Conservation (phyloP, 306 rosid species). For the Delonix regia region DNA sequence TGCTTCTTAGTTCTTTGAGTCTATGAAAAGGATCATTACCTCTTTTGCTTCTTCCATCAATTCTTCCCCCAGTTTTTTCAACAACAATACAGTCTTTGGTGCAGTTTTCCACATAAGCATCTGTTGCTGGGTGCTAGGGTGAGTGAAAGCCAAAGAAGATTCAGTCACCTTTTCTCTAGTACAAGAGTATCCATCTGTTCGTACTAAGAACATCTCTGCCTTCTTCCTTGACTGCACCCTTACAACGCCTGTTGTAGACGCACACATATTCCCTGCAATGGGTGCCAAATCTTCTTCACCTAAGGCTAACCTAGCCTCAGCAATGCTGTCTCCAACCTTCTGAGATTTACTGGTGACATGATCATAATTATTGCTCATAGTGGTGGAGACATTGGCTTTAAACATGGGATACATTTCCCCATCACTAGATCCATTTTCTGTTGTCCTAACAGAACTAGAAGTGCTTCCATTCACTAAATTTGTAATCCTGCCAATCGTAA, state of each 20-base stretch:
- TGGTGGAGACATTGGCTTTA: conserved; percentile 32
- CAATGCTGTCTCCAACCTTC: conserved; percentile 42
- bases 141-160: conserved; percentile 95
- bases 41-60: conserved; percentile 99
- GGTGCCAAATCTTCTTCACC: conserved; percentile 54
- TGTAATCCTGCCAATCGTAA: conserved; percentile 45
- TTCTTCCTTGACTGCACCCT: conserved; percentile 97
- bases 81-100: conserved; percentile 87
- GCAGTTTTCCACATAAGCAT: conserved; percentile 99
- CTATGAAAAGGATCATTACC: conserved; percentile 47
- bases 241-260: conserved; percentile 95
- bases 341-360: conserved; percentile 43
- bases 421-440: conserved; percentile 52
- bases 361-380: conserved; percentile 36
- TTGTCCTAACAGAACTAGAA: conserved; percentile 48
- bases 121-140: conserved; percentile 98
- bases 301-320: conserved; percentile 46
- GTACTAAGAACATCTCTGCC: conserved; percentile 96
- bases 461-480: conserved; percentile 41
- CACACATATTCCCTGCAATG: conserved; percentile 86
- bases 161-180: conserved; percentile 92
- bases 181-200: conserved; percentile 95
- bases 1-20: conserved; percentile 25
- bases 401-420: conserved; percentile 39
- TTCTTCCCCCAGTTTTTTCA: conserved; percentile 87